Evolutionary conservation across 805 yeast species (phyloP).

Genomic region (Scheffersomyces stipitis): DNA sequence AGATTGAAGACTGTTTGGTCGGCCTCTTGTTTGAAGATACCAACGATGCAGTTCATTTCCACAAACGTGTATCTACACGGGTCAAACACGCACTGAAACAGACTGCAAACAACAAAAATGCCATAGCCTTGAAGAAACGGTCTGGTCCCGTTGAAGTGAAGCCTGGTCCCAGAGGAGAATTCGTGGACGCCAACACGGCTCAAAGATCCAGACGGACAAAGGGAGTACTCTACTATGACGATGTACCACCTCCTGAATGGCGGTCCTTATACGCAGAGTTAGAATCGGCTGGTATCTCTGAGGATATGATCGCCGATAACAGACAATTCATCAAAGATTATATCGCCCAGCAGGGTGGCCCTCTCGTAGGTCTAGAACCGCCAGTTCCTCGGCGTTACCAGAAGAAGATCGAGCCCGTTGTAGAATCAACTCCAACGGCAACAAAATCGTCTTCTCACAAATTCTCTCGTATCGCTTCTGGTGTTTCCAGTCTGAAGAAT

Average conservation of each 20-base stretch:
- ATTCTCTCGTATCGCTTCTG: not conserved
- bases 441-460: too few species aligned
- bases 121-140: conserved; percentile 71
- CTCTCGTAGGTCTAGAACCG: conserved; percentile 80
- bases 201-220: conserved; percentile 56
- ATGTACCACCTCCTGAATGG: conserved; percentile 84
- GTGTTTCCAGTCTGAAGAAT: conserved; percentile 10
- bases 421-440: conserved; percentile 20
- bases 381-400: conserved; percentile 71
- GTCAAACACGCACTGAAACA: conserved; percentile 85
- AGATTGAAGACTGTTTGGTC: conserved; percentile 82
- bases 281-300: conserved; percentile 76
- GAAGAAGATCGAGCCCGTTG: conserved; percentile 15
- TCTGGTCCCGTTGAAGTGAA: conserved; percentile 20
- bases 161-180: conserved; percentile 70
- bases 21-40: conserved; percentile 90
- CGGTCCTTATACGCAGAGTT: conserved; percentile 68
- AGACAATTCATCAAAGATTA: conserved; percentile 79
- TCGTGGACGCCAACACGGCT: conserved; percentile 44
- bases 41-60: conserved; percentile 82
- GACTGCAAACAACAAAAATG: conserved; percentile 83
- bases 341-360: conserved; percentile 71
- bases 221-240: conserved; percentile 71
- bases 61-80: conserved; percentile 69
- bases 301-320: conserved; percentile 87